phyloP scores from a whole-genome alignment of 2,329 filamentous ascomycete species.

The Coniochaeta hoffmannii region DNA sequence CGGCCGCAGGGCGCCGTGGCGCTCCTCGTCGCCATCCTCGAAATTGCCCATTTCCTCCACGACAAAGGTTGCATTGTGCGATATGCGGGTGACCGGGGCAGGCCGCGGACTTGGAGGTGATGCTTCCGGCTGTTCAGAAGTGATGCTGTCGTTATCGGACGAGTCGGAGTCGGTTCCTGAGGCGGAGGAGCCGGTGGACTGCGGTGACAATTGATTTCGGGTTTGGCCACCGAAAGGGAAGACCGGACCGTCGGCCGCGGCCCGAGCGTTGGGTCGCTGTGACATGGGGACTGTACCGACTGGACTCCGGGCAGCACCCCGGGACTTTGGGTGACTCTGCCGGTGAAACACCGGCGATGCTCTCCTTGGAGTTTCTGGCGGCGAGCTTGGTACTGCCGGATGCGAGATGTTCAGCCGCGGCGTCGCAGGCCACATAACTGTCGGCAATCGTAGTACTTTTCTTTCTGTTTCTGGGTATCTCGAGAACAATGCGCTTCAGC shows the following conservation, averaged over 20 bases:
- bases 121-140: constrained; percentile 10
- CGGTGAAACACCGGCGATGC: constrained; percentile 22
- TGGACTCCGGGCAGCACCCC: constrained; percentile 4
- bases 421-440: constrained; percentile 28
- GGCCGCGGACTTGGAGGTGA: constrained; percentile 6
- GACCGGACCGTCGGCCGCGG: constrained; percentile 19
- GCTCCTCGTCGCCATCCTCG: constrained; percentile 36
- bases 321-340: constrained; percentile 15
- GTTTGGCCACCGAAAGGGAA: constrained; percentile 25
- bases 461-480: not conserved
- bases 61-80: constrained; percentile 20
- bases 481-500: not conserved
- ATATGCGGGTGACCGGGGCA: not conserved
- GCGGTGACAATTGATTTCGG: constrained; percentile 30
- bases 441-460: constrained; percentile 4
- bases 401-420: constrained; percentile 25
- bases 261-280: constrained; percentile 19
- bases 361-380: constrained; percentile 33
- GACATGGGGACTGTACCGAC: constrained; percentile 14
- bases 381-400: constrained; percentile 30
- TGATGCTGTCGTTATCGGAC: constrained; percentile 14
- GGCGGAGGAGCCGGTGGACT: constrained; percentile 25
- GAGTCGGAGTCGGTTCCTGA: constrained; percentile 19
- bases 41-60: constrained; percentile 39
- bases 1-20: constrained; percentile 33